Percentiles rank a stretch among this genome's conserved stretches.
Conservation (phyloP, 139 green algal genomes). For the Tetradesmus obliquus region DNA sequence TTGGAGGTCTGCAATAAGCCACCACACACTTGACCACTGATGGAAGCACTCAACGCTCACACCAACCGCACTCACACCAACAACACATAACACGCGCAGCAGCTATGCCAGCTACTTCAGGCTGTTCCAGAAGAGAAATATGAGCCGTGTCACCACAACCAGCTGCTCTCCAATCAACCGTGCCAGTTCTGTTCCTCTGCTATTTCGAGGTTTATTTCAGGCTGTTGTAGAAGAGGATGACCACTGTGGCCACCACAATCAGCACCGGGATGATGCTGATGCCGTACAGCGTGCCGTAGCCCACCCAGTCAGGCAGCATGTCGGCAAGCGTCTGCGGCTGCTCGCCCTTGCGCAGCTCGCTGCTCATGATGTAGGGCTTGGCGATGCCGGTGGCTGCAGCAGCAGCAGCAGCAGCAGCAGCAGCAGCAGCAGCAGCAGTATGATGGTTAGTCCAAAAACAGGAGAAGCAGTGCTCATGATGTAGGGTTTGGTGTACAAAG, state of each 20-base stretch:
- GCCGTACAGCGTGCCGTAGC: slow-evolving; percentile 86
- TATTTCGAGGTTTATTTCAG: slow-evolving; percentile 63
- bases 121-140: slow-evolving; percentile 89
- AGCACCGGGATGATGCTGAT: slow-evolving; percentile 84
- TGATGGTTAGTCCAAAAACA: not conserved
- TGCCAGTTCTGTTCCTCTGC: no score
- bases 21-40: no score
- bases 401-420: not conserved
- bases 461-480: slow-evolving; percentile 54
- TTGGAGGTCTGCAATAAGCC: no score
- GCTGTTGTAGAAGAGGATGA: slow-evolving; percentile 89
- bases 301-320: slow-evolving; percentile 87
- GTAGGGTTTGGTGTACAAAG: slow-evolving; percentile 60
- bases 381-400: slow-evolving; percentile 57
- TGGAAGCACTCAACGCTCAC: no score
- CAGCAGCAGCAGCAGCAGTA: not conserved
- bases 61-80: no score
- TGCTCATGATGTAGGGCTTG: slow-evolving; percentile 69
- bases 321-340: slow-evolving; percentile 74
- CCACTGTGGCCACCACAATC: slow-evolving; percentile 75
- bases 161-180: slow-evolving; percentile 41
- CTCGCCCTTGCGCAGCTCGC: slow-evolving; percentile 64
- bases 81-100: no score
- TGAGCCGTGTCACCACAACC: slow-evolving; percentile 74
- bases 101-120: slow-evolving; percentile 62